phyloP scores from a whole-genome alignment of 805 yeast species.

The Wickerhamomyces chaumierensis region DNA sequence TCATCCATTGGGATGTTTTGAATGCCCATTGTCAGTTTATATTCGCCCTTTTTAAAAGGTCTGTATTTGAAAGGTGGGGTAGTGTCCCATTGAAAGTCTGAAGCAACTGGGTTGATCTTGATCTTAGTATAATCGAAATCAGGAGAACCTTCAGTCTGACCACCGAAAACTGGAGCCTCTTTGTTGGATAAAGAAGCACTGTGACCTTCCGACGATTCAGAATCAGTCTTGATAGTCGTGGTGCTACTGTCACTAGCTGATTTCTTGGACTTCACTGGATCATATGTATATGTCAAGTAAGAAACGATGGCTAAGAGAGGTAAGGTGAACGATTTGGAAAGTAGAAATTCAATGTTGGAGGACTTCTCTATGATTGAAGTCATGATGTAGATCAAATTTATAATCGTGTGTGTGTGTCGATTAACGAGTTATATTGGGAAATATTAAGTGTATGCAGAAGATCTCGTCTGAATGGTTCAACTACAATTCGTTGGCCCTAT shows the following conservation, averaged over 20 bases:
- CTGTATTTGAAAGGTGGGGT: constrained; percentile 34
- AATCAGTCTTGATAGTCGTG: not conserved
- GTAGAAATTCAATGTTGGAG: not conserved
- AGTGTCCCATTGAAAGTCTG: constrained; percentile 31
- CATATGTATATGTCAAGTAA: not conserved
- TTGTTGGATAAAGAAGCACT: not conserved
- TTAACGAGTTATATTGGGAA: too few relatives aligned
- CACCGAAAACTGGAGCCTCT: not conserved
- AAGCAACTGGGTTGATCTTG: constrained; percentile 20
- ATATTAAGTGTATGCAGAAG: too few relatives aligned
- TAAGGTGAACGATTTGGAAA: not conserved
- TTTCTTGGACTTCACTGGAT: not conserved
- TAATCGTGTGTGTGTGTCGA: too few relatives aligned
- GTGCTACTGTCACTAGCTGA: too few relatives aligned
- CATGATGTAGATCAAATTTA: too few relatives aligned
- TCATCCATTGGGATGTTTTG: constrained; percentile 36
- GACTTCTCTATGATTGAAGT: not conserved
- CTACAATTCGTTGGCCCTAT: too few relatives aligned
- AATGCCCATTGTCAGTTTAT: constrained; percentile 55
- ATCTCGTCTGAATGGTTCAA: too few relatives aligned
- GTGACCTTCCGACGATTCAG: not conserved
- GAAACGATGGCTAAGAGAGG: not conserved
- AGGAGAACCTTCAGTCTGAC: not conserved
- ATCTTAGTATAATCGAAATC: not conserved
- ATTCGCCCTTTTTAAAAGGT: constrained; percentile 52